These are phyloP conservation scores for Pleurotus eryngii DNA, from an alignment of 768 basidiomycete genomes.

Conservation along the genomic window DNA sequence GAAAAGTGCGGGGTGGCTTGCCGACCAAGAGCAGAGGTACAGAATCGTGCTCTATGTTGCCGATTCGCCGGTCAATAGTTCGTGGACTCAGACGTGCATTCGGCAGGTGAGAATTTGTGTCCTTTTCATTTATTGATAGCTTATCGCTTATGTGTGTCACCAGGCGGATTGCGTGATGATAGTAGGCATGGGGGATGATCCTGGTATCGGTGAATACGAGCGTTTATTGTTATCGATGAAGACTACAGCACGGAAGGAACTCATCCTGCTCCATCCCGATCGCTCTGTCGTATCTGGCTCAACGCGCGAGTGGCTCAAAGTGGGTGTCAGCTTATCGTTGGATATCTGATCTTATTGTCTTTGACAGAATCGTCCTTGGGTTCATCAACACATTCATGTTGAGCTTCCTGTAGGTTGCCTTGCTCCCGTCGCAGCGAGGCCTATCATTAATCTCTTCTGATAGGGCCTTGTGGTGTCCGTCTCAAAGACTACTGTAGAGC, in stretches of 20 bases:
- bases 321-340: slow-evolving; percentile 25
- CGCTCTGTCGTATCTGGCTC: slow-evolving; percentile 86
- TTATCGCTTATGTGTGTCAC: not conserved
- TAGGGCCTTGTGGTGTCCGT: slow-evolving; percentile 72
- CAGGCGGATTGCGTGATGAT: slow-evolving; percentile 93
- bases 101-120: slow-evolving; percentile 57
- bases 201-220: slow-evolving; percentile 91
- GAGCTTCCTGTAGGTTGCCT: slow-evolving; percentile 69
- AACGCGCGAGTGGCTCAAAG: slow-evolving; percentile 95
- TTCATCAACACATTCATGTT: slow-evolving; percentile 94
- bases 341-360: not conserved
- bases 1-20: slow-evolving; percentile 86
- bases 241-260: slow-evolving; percentile 97
- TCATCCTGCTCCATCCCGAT: slow-evolving; percentile 91
- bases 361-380: slow-evolving; percentile 85
- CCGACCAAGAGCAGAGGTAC: slow-evolving; percentile 92
- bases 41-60: slow-evolving; percentile 94
- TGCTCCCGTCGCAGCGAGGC: not conserved
- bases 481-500: slow-evolving; percentile 50
- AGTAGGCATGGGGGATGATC: slow-evolving; percentile 91
- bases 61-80: slow-evolving; percentile 90
- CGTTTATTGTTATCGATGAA: slow-evolving; percentile 91
- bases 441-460: not conserved
- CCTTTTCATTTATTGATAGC: not conserved
- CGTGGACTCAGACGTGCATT: slow-evolving; percentile 98